Evolutionary conservation across 2,329 filamentous ascomycete species (phyloP), one percentile per base, ranked within the genome.

Genomic region (Penicillium vulpinum): DNA sequence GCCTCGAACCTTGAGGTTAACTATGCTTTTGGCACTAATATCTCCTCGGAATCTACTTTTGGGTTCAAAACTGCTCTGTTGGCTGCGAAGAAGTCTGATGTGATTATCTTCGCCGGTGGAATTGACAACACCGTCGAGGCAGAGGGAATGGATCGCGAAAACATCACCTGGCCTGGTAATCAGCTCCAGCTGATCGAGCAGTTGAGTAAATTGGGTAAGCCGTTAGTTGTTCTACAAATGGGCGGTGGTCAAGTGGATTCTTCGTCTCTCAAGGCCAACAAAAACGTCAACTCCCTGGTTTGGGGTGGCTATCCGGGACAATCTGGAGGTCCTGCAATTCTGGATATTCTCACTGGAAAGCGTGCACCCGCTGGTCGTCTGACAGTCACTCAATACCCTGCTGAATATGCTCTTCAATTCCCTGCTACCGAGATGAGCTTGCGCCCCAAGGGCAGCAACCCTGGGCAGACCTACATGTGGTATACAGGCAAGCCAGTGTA

Each of bases 251-350:
- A 78, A 57, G 70, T 80, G 9, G 77, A 80, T 58, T 73, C 72
- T 13, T 74, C 75, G 0, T 66, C 72, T 0, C 68, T 79, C 5
- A 67, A 77, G 41, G 43, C 52, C 7, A 77, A 77, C 61, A 57
- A 69, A 8, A 74, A 77, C 16, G 72, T 79, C 54, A 73, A 73
- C 31, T 69, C 77, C 6, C 62, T 79, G 5, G 46, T 79, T 21
- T 79, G 77, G 77, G 75, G 72, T 41, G 77, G 75, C 10, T 78
- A 79, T 56, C 77, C 77, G 0, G 76, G 77, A 18, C 77, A 79
- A 56, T 74, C 73, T 3, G 77, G 77, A 8, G 77, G 77, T 2
- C 66, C 65, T 13, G 77, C 77, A 2, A 63, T 79, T 15, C 58
- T 75, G 33, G 77, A 79, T 45, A 73, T 78, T 24, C 63, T 79